Evolutionary conservation across 2,329 filamentous ascomycete species (phyloP), one percentile per base, ranked within the genome.

Genomic region (Fusarium papillatum): DNA sequence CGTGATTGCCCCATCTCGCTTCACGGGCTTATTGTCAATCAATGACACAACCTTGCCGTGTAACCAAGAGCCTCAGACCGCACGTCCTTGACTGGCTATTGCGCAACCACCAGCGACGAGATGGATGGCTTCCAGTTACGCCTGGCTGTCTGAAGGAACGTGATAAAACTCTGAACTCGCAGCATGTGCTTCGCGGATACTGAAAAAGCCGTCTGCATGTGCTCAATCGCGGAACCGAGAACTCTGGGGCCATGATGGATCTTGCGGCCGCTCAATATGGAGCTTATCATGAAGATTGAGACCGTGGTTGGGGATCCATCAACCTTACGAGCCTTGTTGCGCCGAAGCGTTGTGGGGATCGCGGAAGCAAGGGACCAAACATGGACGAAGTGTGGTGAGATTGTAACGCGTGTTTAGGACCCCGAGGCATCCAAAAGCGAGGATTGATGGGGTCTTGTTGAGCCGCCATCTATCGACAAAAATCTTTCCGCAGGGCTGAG

Each of bases 231-330:
- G 29, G 59, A 43, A 41, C 46, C 57, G 60, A 57, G n/a, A 13
- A 62, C 26, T 29, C 48, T 53, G 24, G 64, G 11, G 57, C 65
- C 57, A 34, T 31, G 11, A 62, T 39, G 53, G 50, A 31, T 34
- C 34, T 34, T 46, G 16, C 55, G 41, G 65, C 65, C 57, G 55
- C 57, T 50, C 43, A 68, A 53, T 36, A 29, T 48, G 24, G 41
- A 65, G 65, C 62, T 72, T 72, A 66, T 69, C 71, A 72, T 61
- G 59, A 50, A 39, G 50, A 24, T 43, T 57, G 43, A 68, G 41
- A 34, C 34, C 26, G 48, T 72, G 53, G 57, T 59, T 74, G 50
- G 53, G 60, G 22, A 31, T 50, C 62, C 46, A 66, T 50, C 36
- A 55, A n/a, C 53, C 26, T 53, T 48, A 46, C 69, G 72, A 68